A percentile compares a stretch with the other conserved stretches of the same genome.
Conservation (phyloP, 768 basidiomycete species). For the Scleroderma bovista region DNA sequence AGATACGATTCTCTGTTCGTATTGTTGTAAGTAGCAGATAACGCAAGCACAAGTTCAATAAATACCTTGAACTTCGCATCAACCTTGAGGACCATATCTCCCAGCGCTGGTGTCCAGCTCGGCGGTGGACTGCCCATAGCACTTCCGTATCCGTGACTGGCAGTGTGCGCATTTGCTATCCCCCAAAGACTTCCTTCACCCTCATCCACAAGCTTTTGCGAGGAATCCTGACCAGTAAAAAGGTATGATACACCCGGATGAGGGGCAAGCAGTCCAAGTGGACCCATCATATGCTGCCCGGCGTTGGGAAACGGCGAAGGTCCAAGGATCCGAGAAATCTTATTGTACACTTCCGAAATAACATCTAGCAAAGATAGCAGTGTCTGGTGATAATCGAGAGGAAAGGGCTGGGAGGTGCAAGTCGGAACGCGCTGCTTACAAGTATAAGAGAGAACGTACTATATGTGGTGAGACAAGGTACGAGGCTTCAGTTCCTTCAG, state of each 20-base stretch:
- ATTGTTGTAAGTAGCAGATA: slow-evolving; percentile 1
- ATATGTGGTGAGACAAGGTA: slow-evolving; percentile 72
- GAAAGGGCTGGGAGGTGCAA: slow-evolving; percentile 59
- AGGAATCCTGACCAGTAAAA: slow-evolving; percentile 39
- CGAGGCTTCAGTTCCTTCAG: slow-evolving; percentile 57
- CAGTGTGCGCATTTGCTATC: slow-evolving; percentile 50
- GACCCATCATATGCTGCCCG: slow-evolving; percentile 70
- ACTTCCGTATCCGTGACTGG: slow-evolving; percentile 25
- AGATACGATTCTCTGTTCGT: slow-evolving; percentile 73
- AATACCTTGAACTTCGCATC: slow-evolving; percentile 81
- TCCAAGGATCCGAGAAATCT: slow-evolving; percentile 77
- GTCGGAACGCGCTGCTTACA: slow-evolving; percentile 2
- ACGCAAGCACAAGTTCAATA: slow-evolving; percentile 2
- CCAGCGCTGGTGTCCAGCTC: slow-evolving; percentile 57
- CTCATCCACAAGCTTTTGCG: slow-evolving; percentile 34
- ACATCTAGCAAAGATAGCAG: slow-evolving; percentile 86
- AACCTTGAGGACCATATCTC: slow-evolving; percentile 73
- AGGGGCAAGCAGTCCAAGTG: slow-evolving; percentile 67
- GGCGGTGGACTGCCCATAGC: slow-evolving; percentile 46
- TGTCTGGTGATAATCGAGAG: slow-evolving; percentile 85
- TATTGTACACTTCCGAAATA: slow-evolving; percentile 84
- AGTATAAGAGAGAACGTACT: slow-evolving; percentile 37
- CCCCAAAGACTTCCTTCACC: slow-evolving; percentile 63
- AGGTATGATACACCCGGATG: slow-evolving; percentile 82
- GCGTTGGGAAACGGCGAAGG: slow-evolving; percentile 70